Base-by-base conservation (phyloP, 805 yeast species). In the Yamadazyma laniorum region DNA sequence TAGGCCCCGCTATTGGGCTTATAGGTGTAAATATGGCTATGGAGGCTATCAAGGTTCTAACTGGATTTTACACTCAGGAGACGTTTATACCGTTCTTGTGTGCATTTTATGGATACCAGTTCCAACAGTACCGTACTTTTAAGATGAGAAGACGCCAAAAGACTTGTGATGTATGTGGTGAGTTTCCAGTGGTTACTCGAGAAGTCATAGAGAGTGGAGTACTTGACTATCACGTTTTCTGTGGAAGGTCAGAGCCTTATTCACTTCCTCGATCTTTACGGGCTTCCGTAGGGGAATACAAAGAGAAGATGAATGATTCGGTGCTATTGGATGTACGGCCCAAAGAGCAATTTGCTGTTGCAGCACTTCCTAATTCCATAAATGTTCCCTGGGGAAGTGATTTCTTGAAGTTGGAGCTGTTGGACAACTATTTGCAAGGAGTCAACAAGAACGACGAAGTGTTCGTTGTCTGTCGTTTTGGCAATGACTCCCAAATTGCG, bases 1-100 rank as follows among this genome's bases (percentile, higher is more conserved):
- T 93, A 18, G 99, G 99, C 0, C 95, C 98, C 0, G 93, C 90
- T n/a, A 95, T 93, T 39, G 99, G 99, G 0, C 51, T 88, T 1
- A 78, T 91, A 55, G 99, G 99, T 7, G 70, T 80, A 0, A 72
- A 85, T 70, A 91, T 93, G 85, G 95, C 96, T 0, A 62, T 84
- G 15, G 99, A 93, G 52, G 72, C 95, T 0, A 72, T 95, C 18
- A 90, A 91, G 55, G 67, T 91, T 6, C 52, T 87, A 2, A 68
- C 82, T 2, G 80, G 74, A 0, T 65, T 61, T 25, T 85, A 86
- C 49, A 48, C 51, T 5, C 26, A 39, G 1, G 74, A 71, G 0
- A 70, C 63, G 32, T 86, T 85, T 58, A 59, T 67, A 38, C 95
- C 96, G 0, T 83, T 81, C 51, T 63, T 89, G 38, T 61, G 82